These are phyloP conservation scores for Starmerella davenportii DNA, from an alignment of 805 yeast species.

Conservation along the genomic window DNA sequence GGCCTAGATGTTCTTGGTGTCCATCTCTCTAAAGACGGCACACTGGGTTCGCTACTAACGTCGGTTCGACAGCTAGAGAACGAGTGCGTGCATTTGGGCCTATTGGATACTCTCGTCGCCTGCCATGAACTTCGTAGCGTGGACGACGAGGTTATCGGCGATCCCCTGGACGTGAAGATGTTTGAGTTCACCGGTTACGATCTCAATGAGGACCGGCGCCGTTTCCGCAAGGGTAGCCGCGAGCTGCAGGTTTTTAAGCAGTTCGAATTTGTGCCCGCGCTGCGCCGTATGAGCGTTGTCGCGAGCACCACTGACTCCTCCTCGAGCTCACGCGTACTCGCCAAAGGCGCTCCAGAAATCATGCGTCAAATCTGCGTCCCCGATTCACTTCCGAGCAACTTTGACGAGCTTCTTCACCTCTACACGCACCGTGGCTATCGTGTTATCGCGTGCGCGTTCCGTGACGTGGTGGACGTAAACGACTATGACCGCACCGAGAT, in stretches of 20 bases:
- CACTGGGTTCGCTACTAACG: constrained; percentile 13
- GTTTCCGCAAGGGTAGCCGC: constrained; percentile 5
- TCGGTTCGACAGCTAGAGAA: constrained; percentile 9
- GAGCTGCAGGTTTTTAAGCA: constrained; percentile 32
- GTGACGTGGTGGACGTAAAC: constrained; percentile 51
- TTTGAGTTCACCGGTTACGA: constrained; percentile 74
- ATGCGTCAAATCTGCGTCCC: constrained; percentile 61
- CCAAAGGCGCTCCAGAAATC: constrained; percentile 96
- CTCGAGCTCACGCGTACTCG: constrained; percentile 34
- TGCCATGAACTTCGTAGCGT: constrained; percentile 77
- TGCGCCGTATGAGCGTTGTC: constrained; percentile 82
- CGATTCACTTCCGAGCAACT: constrained; percentile 55
- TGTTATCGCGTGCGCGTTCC: constrained; percentile 82
- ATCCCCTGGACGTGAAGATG: constrained; percentile 86
- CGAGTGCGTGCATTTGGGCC: neutral
- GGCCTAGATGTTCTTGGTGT: constrained; percentile 73
- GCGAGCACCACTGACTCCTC: constrained; percentile 25
- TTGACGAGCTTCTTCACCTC: constrained; percentile 51
- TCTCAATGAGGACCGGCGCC: constrained; percentile 42
- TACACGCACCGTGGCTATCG: constrained; percentile 91
- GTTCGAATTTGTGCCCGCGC: constrained; percentile 68
- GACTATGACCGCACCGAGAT: constrained; percentile 39
- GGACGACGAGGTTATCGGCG: constrained; percentile 72
- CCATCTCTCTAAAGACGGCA: constrained; percentile 22
- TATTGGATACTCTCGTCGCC: constrained; percentile 32